Base-by-base conservation (phyloP, 2,329 filamentous ascomycete genomes). In the Pyricularia grisea region DNA sequence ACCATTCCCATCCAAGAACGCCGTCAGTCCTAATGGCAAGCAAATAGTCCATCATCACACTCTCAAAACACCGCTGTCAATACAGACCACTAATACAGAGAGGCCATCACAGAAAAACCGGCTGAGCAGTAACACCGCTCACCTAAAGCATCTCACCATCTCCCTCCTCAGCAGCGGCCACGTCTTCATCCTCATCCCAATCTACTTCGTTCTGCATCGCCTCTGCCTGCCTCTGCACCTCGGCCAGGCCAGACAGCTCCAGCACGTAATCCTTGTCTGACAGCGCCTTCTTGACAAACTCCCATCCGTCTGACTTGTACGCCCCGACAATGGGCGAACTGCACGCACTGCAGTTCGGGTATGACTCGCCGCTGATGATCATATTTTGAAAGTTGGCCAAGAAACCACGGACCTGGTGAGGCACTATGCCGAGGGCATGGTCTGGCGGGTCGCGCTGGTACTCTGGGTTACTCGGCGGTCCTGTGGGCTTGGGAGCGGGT, bases 341-440 rank as follows among this genome's bases (percentile, higher is more conserved):
- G 75, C 92, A 96, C 1, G 91, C 92, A 66, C 91, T 93, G 78
- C 92, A 96, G 77, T 88, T 90, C 69, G 93, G 89, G 77, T 94
- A 96, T 0, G 91, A 90, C 73, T 87, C 84, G 10, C 92, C 92
- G 68, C 85, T 87, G 72, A 95, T 89, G 55, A 90, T 83, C 70
- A 94, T 83, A 72, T 90, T 93, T 74, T 89, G 87, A 77, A 92
- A 95, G 3, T 84, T 90, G 42, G 88, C 87, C 27, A 94, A 82
- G 76, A 91, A 94, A 28, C 92, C 92, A 36, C 92, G 89, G 68
- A 95, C 88, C 72, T 92, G 91, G 77, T 96, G 92, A 1, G 92
- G 92, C 0, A 95, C 87, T 17, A 91, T 85, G 27, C 89, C 89
- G 2, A 91, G 82, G 1, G 89, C 84, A 74, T 90, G 86, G 68